phyloP scores from a whole-genome alignment of 768 basidiomycete genomes.

The Tricholomella constricta region DNA sequence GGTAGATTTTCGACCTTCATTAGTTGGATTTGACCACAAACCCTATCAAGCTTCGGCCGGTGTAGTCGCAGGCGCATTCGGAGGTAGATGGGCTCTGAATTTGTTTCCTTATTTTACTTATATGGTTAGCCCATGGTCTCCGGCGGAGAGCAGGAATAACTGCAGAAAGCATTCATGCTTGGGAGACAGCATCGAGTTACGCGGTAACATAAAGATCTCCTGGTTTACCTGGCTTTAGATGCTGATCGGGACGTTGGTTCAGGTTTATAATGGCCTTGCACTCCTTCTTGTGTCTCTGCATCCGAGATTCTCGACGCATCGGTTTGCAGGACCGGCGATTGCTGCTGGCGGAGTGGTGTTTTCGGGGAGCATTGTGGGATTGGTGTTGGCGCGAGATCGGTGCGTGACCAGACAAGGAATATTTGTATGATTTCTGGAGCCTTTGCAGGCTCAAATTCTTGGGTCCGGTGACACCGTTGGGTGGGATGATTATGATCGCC shows the following conservation, averaged over 20 bases:
- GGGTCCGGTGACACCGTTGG: constrained; percentile 70
- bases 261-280: constrained; percentile 73
- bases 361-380: constrained; percentile 60
- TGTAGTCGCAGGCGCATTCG: constrained; percentile 67
- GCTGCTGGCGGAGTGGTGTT: constrained; percentile 57
- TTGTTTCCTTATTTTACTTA: not conserved
- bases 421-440: constrained; percentile 23
- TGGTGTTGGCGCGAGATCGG: constrained; percentile 53
- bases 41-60: constrained; percentile 42
- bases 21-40: not conserved
- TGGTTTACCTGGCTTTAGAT: not conserved
- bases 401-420: constrained; percentile 13
- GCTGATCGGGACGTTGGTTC: not conserved
- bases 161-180: constrained; percentile 55
- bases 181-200: constrained; percentile 64
- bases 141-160: constrained; percentile 48
- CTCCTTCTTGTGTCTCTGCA: constrained; percentile 65
- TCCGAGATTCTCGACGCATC: constrained; percentile 56
- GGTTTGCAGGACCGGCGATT: constrained; percentile 71
- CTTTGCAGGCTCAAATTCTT: constrained; percentile 44
- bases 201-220: constrained; percentile 42
- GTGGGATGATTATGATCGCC: constrained; percentile 63
- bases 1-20: constrained; percentile 27
- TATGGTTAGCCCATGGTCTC: constrained; percentile 52
- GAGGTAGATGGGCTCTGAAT: constrained; percentile 33